Percentiles rank a stretch among this genome's conserved stretches.
Evolutionary conservation across 2,329 filamentous ascomycete genomes (phyloP).

Genomic region (Trichoderma polysporum): DNA sequence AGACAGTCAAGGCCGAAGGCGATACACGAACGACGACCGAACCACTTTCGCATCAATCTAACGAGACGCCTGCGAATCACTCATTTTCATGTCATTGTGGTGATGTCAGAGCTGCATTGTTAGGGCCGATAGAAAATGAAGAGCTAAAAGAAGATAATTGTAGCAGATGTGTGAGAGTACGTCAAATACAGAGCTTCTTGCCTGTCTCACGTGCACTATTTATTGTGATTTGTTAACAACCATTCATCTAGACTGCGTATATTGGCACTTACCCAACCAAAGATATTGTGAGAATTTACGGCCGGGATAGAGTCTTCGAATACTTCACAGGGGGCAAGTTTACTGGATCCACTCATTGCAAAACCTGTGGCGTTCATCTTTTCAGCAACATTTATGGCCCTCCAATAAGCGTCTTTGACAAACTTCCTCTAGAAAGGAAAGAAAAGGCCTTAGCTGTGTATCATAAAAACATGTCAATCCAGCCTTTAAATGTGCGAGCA

Average conservation of each 20-base stretch:
- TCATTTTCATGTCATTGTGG: conserved; percentile 32
- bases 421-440: conserved; percentile 28
- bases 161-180: conserved; percentile 34
- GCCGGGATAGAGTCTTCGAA: conserved; percentile 29
- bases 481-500: conserved; percentile 29
- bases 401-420: conserved; percentile 31
- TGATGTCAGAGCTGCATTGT: conserved; percentile 25
- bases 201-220: too few relatives aligned
- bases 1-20: background rate
- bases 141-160: conserved; percentile 44
- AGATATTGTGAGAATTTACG: conserved; percentile 30
- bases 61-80: conserved; percentile 21
- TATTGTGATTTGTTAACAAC: background rate
- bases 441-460: conserved; percentile 26
- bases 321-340: conserved; percentile 28
- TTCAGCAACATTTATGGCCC: conserved; percentile 34
- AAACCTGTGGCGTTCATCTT: conserved; percentile 32
- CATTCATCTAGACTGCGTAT: conserved; percentile 27
- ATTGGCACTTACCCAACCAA: conserved; percentile 32
- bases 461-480: conserved; percentile 28
- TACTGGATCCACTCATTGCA: conserved; percentile 28
- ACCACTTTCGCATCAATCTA: background rate
- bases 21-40: background rate
- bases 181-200: background rate
- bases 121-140: conserved; percentile 37